Conservation (phyloP, 2,329 filamentous ascomycete genomes). For the Claviceps africana region DNA sequence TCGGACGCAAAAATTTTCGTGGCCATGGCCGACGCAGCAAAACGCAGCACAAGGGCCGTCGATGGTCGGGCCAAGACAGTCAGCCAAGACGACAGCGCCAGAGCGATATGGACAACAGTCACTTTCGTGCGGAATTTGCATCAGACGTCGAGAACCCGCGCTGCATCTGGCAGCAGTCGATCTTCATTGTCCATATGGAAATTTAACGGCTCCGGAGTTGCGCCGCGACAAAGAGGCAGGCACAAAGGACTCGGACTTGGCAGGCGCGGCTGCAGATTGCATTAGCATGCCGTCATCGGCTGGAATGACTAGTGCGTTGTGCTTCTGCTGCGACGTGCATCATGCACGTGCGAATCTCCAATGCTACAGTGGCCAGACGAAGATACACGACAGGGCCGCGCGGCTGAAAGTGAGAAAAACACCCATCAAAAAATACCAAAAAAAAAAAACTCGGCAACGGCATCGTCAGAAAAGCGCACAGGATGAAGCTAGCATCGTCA, state of each 20-base stretch:
- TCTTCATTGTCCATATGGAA: not conserved
- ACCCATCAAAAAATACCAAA: not conserved
- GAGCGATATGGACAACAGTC: not conserved
- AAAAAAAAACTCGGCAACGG: not conserved
- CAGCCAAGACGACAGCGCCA: not conserved
- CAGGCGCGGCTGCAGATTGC: not conserved
- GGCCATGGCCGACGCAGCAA: not conserved
- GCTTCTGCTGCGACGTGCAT: not conserved
- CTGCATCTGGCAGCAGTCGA: not conserved
- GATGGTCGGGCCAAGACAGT: not conserved
- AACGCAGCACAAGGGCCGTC: not conserved
- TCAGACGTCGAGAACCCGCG: not conserved
- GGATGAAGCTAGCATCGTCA: not conserved
- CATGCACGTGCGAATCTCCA: not conserved
- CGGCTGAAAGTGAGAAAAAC: not conserved
- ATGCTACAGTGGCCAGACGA: not conserved
- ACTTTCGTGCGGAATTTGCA: not conserved
- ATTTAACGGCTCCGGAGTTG: not conserved
- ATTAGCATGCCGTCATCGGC: slow-evolving; percentile 4
- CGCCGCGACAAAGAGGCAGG: not conserved
- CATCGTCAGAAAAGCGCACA: not conserved
- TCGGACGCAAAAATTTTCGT: not conserved
- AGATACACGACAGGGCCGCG: not conserved
- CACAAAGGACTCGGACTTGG: not conserved
- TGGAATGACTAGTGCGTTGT: not conserved